Conservation (phyloP, 2,329 filamentous ascomycete species). For the Whalleya microplaca region DNA sequence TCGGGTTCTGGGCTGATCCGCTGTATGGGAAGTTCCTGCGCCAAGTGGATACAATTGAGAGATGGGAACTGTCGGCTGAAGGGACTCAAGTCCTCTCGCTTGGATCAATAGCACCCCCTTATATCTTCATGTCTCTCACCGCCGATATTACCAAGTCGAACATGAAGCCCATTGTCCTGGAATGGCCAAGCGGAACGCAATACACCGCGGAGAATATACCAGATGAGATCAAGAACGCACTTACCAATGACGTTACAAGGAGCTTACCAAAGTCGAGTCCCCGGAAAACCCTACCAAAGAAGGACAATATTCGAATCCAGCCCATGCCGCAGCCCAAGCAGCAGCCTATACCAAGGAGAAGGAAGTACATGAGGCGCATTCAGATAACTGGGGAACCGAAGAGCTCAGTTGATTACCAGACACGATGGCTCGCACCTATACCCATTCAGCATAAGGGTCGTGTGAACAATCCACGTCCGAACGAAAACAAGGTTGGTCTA, state of each 20-base stretch:
- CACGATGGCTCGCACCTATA: constrained; percentile 33
- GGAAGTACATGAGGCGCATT: constrained; percentile 2
- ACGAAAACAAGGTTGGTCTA: constrained; percentile 39
- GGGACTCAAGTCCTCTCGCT: constrained; percentile 40
- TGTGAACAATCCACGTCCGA: constrained; percentile 39
- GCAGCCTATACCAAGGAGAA: constrained; percentile 1
- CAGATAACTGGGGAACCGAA: constrained; percentile 14
- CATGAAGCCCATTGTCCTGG: constrained; percentile 32
- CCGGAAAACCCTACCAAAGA: constrained; percentile 11
- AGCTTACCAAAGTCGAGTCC: constrained; percentile 19
- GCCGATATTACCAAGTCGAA: constrained; percentile 27
- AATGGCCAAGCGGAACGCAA: constrained; percentile 45
- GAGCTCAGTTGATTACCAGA: constrained; percentile 34
- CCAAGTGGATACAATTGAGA: constrained; percentile 43
- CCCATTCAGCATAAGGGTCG: constrained; percentile 34
- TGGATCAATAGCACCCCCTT: constrained; percentile 41
- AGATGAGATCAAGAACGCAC: constrained; percentile 40
- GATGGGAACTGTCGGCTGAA: constrained; percentile 49
- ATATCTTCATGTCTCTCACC: constrained; percentile 45
- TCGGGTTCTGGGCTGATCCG: constrained; percentile 26
- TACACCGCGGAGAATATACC: constrained; percentile 48
- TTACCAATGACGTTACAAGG: constrained; percentile 38
- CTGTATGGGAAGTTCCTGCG: constrained; percentile 32
- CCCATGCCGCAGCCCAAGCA: neutral
- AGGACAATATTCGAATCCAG: neutral